These are phyloP conservation scores for Metschnikowia lochheadii DNA, from an alignment of 805 yeast species.

Conservation along the genomic window DNA sequence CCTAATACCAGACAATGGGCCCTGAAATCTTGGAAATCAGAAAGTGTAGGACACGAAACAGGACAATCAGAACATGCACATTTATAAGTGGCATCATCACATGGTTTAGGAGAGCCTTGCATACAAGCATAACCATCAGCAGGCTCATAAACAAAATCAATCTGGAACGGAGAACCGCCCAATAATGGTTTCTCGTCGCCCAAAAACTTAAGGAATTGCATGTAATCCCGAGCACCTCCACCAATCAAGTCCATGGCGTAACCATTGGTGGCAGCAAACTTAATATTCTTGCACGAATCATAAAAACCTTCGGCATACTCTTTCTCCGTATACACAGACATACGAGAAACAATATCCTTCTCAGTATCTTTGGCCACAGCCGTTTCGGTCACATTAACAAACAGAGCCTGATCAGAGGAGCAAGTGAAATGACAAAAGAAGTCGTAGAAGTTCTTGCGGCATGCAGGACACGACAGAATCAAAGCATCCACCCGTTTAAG, in stretches of 20 bases:
- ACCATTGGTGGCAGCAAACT: constrained; percentile 92
- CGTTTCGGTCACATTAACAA: constrained; percentile 61
- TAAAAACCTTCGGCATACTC: constrained; percentile 60
- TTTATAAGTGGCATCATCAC: constrained; percentile 62
- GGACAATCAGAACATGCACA: constrained; percentile 94
- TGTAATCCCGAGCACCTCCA: constrained; percentile 84
- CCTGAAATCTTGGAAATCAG: constrained; percentile 35
- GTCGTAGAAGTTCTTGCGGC: constrained; percentile 77
- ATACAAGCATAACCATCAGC: constrained; percentile 19
- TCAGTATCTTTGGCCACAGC: constrained; percentile 47
- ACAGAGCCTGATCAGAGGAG: constrained; percentile 74
- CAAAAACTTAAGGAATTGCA: constrained; percentile 74
- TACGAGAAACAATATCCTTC: constrained; percentile 61
- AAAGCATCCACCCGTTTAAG: constrained; percentile 39
- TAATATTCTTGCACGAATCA: constrained; percentile 83
- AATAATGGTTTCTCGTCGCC: constrained; percentile 93
- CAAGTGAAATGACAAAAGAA: constrained; percentile 88
- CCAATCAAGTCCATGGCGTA: constrained; percentile 96
- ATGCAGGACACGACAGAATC: constrained; percentile 73
- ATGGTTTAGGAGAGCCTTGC: constrained; percentile 37
- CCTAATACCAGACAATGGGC: constrained; percentile 52
- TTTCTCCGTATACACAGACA: constrained; percentile 58
- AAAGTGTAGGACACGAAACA: constrained; percentile 68
- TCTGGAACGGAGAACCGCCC: constrained; percentile 96
- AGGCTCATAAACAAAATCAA: constrained; percentile 58